phyloP scores from a whole-genome alignment of 352 stramenopile species.

The Pythium aquatile region DNA sequence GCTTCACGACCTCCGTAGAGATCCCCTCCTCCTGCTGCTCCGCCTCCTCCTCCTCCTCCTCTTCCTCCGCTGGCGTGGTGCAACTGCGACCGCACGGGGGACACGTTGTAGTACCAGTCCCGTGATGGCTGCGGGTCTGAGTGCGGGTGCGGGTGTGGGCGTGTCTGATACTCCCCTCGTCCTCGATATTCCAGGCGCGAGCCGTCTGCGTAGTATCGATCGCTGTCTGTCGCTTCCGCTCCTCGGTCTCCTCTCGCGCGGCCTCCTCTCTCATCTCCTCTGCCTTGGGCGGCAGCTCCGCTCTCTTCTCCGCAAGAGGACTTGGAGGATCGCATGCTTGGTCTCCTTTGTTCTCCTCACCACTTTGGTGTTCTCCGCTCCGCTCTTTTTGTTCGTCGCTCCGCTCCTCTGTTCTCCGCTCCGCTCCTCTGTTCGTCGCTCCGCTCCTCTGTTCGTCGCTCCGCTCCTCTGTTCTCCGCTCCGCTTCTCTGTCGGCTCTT shows the following conservation, averaged over 20 bases:
- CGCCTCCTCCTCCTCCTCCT: too few relatives aligned
- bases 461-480: background rate
- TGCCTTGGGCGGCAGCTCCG: background rate
- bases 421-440: background rate
- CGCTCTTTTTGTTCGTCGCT: background rate
- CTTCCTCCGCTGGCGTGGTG: background rate
- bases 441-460: background rate
- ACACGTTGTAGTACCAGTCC: conserved; percentile 1
- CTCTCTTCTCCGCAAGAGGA: background rate
- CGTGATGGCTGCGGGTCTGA: background rate
- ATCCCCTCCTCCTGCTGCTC: background rate
- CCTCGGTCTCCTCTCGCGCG: background rate
- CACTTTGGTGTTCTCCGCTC: too few relatives aligned
- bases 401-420: background rate
- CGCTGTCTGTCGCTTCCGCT: background rate
- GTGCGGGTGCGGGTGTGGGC: background rate
- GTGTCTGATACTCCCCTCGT: background rate
- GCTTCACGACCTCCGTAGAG: background rate
- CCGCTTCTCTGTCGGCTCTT: background rate
- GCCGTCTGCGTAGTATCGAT: background rate
- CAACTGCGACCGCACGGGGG: background rate
- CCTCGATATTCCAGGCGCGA: background rate
- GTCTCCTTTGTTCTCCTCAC: too few relatives aligned
- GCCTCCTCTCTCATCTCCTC: background rate
- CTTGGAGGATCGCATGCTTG: background rate